Base-by-base conservation (phyloP, 2,329 filamentous ascomycete species). In the Colletotrichum orbiculare region DNA sequence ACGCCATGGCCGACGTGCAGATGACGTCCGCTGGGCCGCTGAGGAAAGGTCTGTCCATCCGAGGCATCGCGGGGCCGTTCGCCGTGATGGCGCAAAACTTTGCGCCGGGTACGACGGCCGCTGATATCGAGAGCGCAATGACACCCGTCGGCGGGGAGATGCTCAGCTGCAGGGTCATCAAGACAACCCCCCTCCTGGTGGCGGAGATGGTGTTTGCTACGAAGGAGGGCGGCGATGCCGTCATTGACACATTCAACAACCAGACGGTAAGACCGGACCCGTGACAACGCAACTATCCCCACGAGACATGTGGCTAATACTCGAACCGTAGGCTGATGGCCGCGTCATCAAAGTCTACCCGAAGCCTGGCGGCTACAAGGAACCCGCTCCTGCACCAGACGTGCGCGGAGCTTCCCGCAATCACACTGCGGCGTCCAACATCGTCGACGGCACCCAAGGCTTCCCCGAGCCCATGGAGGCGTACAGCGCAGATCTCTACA, bases 91-190 rank as follows among this genome's bases (percentile, higher is more conserved):
- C 90, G 3, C 90, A 92, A 76, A 96, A 96, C 81, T 93, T 96
- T 74, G 92, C 92, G 11, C 87, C 87, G 2, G 92, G 92, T 42
- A 96, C 92, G 1, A 94, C 92, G 7, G 90, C 90, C 2, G 91
- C 90, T 37, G 92, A 96, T 73, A 93, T 96, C 65, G 91, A 94
- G 80, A 91, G 89, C 71, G 92, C 92, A 61, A 89, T 96, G 87
- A 86, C 84, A n/a, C 88, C 88, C 0, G 80, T 92, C n/a, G 91
- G 90, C 43, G 91, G 90, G 37, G 82, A 89, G 66, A 84, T 93
- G 71, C 73, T 85, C 33, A 87, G 85, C 71, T 95, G 92, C 78
- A 85, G 83, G 41, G 79, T 96, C 43, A 77, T 93, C 61, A 88
- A 90, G 73, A 83, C 88, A 4, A 79, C 81, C 35, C 92, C 93